Percentiles rank a stretch among this genome's conserved stretches.
phyloP scores from a whole-genome alignment of 2,329 filamentous ascomycete species.

The Helotiales sp. region DNA sequence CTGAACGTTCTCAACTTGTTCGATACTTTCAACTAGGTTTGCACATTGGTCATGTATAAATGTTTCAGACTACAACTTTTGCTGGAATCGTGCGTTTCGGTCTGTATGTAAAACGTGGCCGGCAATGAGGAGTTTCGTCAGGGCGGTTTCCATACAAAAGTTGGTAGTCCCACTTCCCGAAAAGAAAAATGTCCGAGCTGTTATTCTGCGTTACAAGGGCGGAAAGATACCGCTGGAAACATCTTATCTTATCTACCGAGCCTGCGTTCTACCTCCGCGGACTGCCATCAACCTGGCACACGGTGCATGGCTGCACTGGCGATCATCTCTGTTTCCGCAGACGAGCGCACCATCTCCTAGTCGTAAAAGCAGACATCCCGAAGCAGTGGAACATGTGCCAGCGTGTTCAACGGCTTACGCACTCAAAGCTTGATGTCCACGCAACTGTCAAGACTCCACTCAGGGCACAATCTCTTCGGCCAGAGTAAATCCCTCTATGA shows the following conservation, averaged over 20 bases:
- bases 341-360: too few relatives aligned
- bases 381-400: not conserved
- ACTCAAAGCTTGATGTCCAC: too few relatives aligned
- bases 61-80: not conserved
- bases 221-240: not conserved
- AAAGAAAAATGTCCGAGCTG: not conserved
- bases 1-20: too few relatives aligned
- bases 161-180: too few relatives aligned
- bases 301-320: not conserved
- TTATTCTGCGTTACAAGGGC: not conserved
- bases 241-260: not conserved
- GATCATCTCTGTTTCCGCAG: not conserved
- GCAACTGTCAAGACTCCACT: too few relatives aligned
- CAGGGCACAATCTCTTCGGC: too few relatives aligned
- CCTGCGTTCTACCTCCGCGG: not conserved
- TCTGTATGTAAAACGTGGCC: too few relatives aligned
- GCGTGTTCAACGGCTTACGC: not conserved
- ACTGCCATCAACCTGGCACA: not conserved
- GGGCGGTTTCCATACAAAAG: too few relatives aligned
- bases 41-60: not conserved
- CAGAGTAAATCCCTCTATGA: too few relatives aligned
- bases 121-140: too few relatives aligned
- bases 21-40: not conserved
- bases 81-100: too few relatives aligned
- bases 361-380: not conserved